Conservation (phyloP, 169 alveolate genomes). For the Plasmodium gonderi region DNA sequence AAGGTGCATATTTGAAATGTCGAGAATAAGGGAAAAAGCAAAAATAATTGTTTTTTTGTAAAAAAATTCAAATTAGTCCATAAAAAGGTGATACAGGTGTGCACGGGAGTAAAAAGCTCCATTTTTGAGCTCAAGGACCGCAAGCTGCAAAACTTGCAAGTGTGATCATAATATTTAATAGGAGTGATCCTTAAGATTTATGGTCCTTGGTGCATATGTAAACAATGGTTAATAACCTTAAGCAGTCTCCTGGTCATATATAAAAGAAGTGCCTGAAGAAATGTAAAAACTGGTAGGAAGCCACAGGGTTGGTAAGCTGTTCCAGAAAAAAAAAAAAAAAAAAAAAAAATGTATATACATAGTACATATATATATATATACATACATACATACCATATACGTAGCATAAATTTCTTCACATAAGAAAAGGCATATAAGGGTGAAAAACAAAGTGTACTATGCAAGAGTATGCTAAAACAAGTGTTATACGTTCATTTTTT, state of each 20-base stretch:
- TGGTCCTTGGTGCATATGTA: not conserved
- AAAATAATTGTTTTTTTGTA: not conserved
- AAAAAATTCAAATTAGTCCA: not conserved
- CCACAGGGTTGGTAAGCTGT: not conserved
- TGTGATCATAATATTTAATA: not conserved
- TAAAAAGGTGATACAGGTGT: not conserved
- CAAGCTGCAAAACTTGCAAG: not conserved
- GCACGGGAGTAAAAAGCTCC: not conserved
- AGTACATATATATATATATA: not conserved
- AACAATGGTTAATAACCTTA: not conserved
- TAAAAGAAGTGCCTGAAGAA: too few species aligned
- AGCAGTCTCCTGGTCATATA: too few species aligned
- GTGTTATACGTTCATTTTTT: not conserved
- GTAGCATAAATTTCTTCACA: not conserved
- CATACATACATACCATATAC: not conserved
- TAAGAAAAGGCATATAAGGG: not conserved
- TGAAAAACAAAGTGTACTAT: too few species aligned
- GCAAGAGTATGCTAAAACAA: not conserved
- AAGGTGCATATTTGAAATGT: not conserved
- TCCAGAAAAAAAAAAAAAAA: not conserved
- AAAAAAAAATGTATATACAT: not conserved
- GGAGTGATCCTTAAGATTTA: not conserved
- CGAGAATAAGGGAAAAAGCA: not conserved
- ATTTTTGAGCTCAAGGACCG: not conserved
- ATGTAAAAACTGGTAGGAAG: not conserved